Base-by-base conservation (phyloP, 2,329 filamentous ascomycete genomes). In the Aureobasidium sp. region DNA sequence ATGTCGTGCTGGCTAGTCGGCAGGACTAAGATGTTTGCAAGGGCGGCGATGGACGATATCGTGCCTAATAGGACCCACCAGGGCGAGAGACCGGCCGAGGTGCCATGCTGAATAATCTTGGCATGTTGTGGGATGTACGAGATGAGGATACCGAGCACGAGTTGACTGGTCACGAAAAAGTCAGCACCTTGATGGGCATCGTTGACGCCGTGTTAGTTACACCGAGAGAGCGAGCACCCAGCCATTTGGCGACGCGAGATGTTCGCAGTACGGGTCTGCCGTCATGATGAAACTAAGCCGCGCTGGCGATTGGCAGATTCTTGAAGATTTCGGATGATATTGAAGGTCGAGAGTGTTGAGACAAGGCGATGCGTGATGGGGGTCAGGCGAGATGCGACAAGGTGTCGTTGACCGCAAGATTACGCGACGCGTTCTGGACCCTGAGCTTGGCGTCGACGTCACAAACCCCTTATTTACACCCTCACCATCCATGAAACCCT, bases 41-140 rank as follows among this genome's bases (percentile, higher is more conserved):
- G 91, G 30, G 90, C 89, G 32, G 90, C 87, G 51, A 90, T 57
- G 89, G 96, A 68, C 8, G 91, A 95, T 1, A 93, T 93, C 30
- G 89, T 90, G 63, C 94, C 94, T n/a, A 99, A 85, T 2, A 97
- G 83, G 66, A 99, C 86, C 72, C 96, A 99, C 75, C 93, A 94
- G 9, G 94, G 93, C 34, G 92, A 97, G 64, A 99, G 92, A 64
- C 94, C 94, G 73, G 96, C 93, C 27, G 93, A 95, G 14, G 90
- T 94, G 64, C 87, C 85, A 61, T 91, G 85, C 44, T 83, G 80
- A 67, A 96, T 90, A 75, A 99, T 97, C 70, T 94, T 91, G 73
- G 88, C 84, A 76, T 97, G 93, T 73, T 99, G 94, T 0, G 94
- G 94, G 2, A 97, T 82, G 77, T 99, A 99, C 37, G 93, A 97